Percentiles rank a stretch among this genome's conserved stretches.
These are phyloP conservation scores for Chytriomyces hyalinus DNA, from an alignment of 192 early-diverging fungal genomes.

Conservation along the genomic window DNA sequence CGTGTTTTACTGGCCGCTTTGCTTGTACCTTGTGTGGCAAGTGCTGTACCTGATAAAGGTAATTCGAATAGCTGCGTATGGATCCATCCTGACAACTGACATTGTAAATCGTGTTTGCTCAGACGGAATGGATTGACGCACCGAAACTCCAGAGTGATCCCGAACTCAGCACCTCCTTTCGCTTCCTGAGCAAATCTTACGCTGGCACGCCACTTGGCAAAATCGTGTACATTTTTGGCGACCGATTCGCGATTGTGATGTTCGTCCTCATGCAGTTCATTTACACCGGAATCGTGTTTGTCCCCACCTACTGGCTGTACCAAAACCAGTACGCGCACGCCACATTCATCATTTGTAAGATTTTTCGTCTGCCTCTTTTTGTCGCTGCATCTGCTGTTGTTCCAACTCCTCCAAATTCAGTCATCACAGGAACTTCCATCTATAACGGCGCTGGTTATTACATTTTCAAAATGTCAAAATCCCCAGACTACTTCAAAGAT, in stretches of 20 bases:
- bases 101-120: background rate
- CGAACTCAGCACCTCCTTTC: constrained; percentile 23
- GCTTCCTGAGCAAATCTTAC: constrained; percentile 10
- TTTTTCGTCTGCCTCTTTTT: background rate
- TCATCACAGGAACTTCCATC: constrained; percentile 14
- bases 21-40: constrained; percentile 25
- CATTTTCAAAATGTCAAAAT: constrained; percentile 16
- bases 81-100: background rate
- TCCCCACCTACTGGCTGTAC: constrained; percentile 16
- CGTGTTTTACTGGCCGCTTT: constrained; percentile 7
- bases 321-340: constrained; percentile 1
- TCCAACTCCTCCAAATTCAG: background rate
- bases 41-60: constrained; percentile 29
- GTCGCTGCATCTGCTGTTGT: no score
- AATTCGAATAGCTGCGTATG: background rate
- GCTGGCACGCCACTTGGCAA: constrained; percentile 7
- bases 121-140: constrained; percentile 29
- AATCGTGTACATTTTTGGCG: constrained; percentile 13
- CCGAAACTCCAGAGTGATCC: constrained; percentile 8
- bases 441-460: constrained; percentile 32
- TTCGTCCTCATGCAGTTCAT: constrained; percentile 30
- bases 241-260: constrained; percentile 3
- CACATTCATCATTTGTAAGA: constrained; percentile 17
- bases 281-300: constrained; percentile 25
- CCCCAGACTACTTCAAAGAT: background rate